A percentile compares a stretch with the other conserved stretches of the same genome.
These are phyloP conservation scores for Trametes polyzona DNA, from an alignment of 1,284 basidiomycete species.

Conservation along the genomic window DNA sequence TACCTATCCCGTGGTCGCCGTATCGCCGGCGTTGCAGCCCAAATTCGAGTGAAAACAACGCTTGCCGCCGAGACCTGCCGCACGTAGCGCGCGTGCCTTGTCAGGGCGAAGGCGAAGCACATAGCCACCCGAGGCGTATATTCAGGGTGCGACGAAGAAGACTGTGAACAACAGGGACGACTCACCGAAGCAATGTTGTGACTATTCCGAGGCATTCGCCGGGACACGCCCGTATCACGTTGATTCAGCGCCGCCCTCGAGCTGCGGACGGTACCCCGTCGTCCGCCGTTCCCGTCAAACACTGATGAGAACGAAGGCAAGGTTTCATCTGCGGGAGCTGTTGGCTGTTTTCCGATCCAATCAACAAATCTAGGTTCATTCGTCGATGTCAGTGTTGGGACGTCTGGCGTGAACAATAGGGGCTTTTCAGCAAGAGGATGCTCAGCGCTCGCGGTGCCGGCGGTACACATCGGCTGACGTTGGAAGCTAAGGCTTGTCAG, in stretches of 20 bases:
- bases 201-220: background rate
- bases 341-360: background rate
- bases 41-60: too few species aligned
- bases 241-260: background rate
- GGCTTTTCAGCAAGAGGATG: background rate
- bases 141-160: background rate
- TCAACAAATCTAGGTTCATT: slow-evolving; percentile 4
- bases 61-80: too few species aligned
- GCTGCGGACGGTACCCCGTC: background rate
- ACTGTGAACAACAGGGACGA: background rate
- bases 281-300: background rate
- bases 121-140: background rate
- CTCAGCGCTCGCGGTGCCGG: background rate
- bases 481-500: too few species aligned
- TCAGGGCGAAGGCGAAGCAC: background rate
- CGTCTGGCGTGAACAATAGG: slow-evolving; percentile 1
- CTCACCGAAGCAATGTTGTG: background rate
- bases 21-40: too few species aligned
- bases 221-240: background rate
- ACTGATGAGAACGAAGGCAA: background rate
- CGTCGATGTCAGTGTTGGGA: background rate
- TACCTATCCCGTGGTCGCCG: too few species aligned
- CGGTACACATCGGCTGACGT: background rate
- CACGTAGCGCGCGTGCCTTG: background rate
- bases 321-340: slow-evolving; percentile 11